A percentile compares a stretch with the other conserved stretches of the same genome.
Evolutionary conservation across 2,329 filamentous ascomycete genomes (phyloP).

Genomic region (Falciphora oryzae): DNA sequence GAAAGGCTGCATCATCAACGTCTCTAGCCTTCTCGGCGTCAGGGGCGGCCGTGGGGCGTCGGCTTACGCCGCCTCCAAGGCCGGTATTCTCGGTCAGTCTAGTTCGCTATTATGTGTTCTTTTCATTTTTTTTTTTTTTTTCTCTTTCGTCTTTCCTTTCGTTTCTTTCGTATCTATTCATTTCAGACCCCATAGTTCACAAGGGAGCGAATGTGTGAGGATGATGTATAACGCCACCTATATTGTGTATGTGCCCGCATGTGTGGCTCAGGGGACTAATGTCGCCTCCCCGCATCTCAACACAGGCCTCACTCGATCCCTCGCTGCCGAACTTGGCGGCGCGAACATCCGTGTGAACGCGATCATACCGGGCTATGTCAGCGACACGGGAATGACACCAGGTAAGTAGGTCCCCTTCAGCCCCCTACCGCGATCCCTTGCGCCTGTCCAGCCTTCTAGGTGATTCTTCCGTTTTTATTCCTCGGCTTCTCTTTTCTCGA

Average conservation of each 20-base stretch:
- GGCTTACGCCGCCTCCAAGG: constrained; percentile 74
- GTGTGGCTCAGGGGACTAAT: not conserved
- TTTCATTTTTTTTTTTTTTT: constrained; percentile 10
- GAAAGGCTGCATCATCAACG: constrained; percentile 68
- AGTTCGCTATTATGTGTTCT: constrained; percentile 13
- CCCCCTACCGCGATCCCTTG: constrained; percentile 2
- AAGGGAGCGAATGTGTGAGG: no score
- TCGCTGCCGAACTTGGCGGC: constrained; percentile 56
- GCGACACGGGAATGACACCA: constrained; percentile 68
- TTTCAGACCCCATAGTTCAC: no score
- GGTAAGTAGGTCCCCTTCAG: constrained; percentile 39
- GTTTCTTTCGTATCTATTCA: no score
- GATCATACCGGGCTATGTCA: constrained; percentile 75
- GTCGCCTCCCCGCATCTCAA: no score
- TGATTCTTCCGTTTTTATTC: not conserved
- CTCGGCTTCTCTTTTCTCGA: not conserved
- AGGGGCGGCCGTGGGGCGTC: constrained; percentile 64
- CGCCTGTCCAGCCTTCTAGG: constrained; percentile 5
- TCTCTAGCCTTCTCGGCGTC: constrained; percentile 68
- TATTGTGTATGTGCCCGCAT: not conserved
- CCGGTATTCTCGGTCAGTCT: constrained; percentile 65
- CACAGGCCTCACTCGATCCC: constrained; percentile 60
- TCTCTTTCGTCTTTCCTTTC: no score
- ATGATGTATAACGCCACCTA: no score
- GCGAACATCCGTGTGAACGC: constrained; percentile 69